These are phyloP conservation scores for Colletotrichum chrysophilum DNA, from an alignment of 2,329 filamentous ascomycete species.

Conservation along the genomic window DNA sequence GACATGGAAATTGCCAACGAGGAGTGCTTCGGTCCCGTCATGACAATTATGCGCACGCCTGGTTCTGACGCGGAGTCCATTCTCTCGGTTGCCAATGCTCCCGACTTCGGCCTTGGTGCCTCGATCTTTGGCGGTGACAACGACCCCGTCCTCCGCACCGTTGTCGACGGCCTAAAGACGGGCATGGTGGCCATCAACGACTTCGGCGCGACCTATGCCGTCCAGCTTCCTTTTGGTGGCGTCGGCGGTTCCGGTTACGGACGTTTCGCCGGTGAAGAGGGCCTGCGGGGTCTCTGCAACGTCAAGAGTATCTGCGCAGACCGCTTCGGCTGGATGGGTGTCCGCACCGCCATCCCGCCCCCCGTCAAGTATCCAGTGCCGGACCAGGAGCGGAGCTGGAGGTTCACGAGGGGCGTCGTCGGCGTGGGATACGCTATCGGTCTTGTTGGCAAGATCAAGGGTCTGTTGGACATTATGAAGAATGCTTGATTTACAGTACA, in stretches of 20 bases:
- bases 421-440: conserved; percentile 63
- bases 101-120: conserved; percentile 84
- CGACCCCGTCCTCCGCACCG: conserved; percentile 63
- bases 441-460: conserved; percentile 41
- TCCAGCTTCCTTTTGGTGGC: conserved; percentile 93
- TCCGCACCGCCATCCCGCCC: conserved; percentile 79
- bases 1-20: conserved; percentile 87
- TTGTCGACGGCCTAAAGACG: conserved; percentile 73
- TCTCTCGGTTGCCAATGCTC: conserved; percentile 81
- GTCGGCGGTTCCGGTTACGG: conserved; percentile 91
- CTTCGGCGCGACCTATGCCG: conserved; percentile 91
- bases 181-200: conserved; percentile 97
- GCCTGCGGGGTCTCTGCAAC: conserved; percentile 84
- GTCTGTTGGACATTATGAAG: conserved; percentile 45
- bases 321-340: conserved; percentile 63
- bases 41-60: conserved; percentile 79
- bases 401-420: conserved; percentile 66
- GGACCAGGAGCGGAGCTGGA: conserved; percentile 68
- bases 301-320: conserved; percentile 86
- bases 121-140: conserved; percentile 80
- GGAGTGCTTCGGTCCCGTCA: conserved; percentile 93
- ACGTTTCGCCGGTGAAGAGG: conserved; percentile 90
- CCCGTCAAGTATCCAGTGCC: conserved; percentile 82
- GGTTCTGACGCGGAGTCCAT: conserved; percentile 66
- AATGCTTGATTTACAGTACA: conserved; percentile 37